Evolutionary conservation across 768 basidiomycete genomes (phyloP).

Genomic region (Baorangia bicolor): DNA sequence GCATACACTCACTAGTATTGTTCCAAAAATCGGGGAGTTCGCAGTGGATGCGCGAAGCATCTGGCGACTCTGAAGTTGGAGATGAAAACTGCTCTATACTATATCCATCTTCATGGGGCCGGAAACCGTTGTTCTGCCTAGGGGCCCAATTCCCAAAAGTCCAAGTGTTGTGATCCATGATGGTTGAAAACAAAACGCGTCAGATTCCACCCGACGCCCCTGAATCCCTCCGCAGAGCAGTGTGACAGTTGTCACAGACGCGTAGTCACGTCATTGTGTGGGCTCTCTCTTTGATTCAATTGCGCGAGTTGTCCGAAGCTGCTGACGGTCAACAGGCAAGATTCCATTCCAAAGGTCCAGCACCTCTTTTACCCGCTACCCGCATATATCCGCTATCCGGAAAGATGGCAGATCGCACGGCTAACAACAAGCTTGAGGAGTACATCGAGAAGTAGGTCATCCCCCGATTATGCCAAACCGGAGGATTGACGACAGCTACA

Average conservation of each 20-base stretch:
- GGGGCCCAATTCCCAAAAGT: neutral
- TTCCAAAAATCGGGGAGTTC: constrained; percentile 7
- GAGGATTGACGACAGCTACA: constrained; percentile 30
- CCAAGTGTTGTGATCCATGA: constrained; percentile 16
- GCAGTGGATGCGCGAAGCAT: constrained; percentile 2
- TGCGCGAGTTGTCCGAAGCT: neutral
- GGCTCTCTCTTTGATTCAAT: neutral
- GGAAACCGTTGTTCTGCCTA: neutral
- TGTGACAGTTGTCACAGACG: constrained; percentile 28
- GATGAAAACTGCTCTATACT: constrained; percentile 2
- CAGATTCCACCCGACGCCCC: neutral
- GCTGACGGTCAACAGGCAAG: neutral
- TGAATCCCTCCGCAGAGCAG: neutral
- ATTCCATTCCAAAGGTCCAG: neutral
- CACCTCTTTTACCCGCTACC: constrained; percentile 1
- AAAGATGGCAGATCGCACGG: constrained; percentile 36
- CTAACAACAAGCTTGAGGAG: constrained; percentile 60
- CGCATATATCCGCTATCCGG: constrained; percentile 10
- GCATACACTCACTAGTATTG: constrained; percentile 30
- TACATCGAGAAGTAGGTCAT: constrained; percentile 70
- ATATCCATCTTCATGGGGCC: neutral
- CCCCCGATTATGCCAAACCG: constrained; percentile 13
- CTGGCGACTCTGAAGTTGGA: constrained; percentile 5
- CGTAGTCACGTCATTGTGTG: constrained; percentile 25
- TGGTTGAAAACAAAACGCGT: constrained; percentile 10